phyloP scores from a whole-genome alignment of 116 monocot genomes.

The Trichopus zeylanicus region DNA sequence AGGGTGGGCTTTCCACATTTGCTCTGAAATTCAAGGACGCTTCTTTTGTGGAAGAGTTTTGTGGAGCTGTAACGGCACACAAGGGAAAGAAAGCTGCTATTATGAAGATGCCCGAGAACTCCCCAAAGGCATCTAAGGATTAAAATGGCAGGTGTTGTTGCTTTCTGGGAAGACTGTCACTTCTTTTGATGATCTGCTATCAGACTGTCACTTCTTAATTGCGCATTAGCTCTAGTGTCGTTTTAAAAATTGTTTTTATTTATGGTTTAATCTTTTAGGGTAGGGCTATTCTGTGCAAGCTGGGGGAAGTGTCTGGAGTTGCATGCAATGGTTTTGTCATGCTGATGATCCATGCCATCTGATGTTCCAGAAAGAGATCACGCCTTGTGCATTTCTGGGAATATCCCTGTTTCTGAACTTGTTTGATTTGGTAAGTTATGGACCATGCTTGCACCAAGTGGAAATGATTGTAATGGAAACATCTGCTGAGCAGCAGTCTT shows the following conservation, averaged over 20 bases:
- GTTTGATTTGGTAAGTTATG: background rate
- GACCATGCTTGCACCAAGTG: background rate
- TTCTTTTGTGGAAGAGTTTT: conserved; percentile 55
- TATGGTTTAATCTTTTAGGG: background rate
- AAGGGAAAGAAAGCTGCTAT: conserved; percentile 38
- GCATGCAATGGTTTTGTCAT: background rate
- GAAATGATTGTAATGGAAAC: background rate
- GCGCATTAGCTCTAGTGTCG: background rate
- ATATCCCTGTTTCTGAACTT: background rate
- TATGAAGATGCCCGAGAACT: conserved; percentile 63
- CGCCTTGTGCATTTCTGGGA: background rate
- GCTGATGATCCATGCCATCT: background rate
- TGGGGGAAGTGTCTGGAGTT: background rate
- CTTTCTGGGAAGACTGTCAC: background rate
- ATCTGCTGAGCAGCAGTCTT: no score
- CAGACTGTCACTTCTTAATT: background rate
- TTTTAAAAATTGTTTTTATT: background rate
- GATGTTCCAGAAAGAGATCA: background rate
- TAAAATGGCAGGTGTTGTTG: conserved; percentile 11
- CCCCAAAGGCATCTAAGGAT: conserved; percentile 58
- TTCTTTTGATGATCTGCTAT: no score
- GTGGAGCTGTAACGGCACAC: conserved; percentile 39
- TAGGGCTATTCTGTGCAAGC: background rate
- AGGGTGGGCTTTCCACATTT: conserved; percentile 52
- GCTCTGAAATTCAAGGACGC: conserved; percentile 81